Percentiles rank a stretch among this genome's conserved stretches.
Evolutionary conservation across 176 grass and related monocot species (phyloP).

Genomic region (Aechmea fasciata): DNA sequence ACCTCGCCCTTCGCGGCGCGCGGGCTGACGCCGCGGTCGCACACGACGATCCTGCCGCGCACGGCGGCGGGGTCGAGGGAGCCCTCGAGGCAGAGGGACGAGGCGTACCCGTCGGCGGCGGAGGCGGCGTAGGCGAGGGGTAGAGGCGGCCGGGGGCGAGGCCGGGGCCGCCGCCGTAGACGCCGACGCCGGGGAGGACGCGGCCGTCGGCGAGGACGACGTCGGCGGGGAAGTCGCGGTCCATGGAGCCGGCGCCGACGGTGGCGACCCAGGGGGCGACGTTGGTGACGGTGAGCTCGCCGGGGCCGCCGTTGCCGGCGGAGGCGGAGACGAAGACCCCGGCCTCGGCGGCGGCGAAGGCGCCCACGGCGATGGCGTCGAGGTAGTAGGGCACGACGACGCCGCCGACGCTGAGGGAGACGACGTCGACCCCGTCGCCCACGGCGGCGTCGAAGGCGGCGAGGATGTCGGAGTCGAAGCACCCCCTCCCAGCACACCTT

Average conservation of each 20-base stretch:
- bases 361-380: conserved; percentile 81
- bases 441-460: conserved; percentile 86
- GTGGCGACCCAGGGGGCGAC: conserved; percentile 85
- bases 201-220: conserved; percentile 59
- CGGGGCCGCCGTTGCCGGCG: conserved; percentile 77
- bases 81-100: conserved; percentile 76
- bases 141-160: conserved; percentile 54
- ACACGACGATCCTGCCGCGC: conserved; percentile 66
- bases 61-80: conserved; percentile 55
- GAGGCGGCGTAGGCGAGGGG: conserved; percentile 53
- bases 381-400: conserved; percentile 87
- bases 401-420: conserved; percentile 83
- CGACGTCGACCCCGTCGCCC: conserved; percentile 62
- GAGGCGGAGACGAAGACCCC: conserved; percentile 88
- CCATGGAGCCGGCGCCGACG: conserved; percentile 88
- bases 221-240: conserved; percentile 80
- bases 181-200: conserved; percentile 63
- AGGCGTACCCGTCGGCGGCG: conserved; percentile 53
- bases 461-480: conserved; percentile 97
- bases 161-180: conserved; percentile 63
- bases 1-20: conserved; percentile 79
- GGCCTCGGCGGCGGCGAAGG: conserved; percentile 71
- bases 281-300: conserved; percentile 79
- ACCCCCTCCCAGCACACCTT: conserved; percentile 84
- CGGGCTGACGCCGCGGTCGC: conserved; percentile 84